phyloP scores from a whole-genome alignment of 1,139 yeast genomes.

The Citeromyces siamensis region DNA sequence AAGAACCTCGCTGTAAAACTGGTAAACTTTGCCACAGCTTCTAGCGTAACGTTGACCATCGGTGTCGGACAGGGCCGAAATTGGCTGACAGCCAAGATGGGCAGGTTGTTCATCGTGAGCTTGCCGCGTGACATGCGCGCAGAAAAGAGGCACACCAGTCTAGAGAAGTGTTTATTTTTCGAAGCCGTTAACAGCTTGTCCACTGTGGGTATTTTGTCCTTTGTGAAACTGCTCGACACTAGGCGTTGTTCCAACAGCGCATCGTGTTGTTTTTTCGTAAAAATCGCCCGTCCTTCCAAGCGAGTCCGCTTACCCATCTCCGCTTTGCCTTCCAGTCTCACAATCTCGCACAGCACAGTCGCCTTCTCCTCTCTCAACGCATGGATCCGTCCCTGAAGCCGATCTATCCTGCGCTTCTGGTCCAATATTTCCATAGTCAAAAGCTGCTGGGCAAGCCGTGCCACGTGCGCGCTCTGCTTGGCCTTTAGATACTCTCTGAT shows the following conservation, averaged over 20 bases:
- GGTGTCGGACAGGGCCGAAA: not conserved
- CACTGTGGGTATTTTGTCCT: not conserved
- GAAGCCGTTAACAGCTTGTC: not conserved
- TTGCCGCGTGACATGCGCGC: not conserved
- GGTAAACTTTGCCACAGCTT: not conserved
- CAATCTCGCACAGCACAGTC: not conserved
- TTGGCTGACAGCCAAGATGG: not conserved
- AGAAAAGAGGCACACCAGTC: not conserved
- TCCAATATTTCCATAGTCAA: not conserved
- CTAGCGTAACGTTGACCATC: not conserved
- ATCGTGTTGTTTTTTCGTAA: not conserved
- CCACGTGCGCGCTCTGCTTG: not conserved
- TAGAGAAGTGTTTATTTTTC: not conserved
- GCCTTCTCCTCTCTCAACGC: not conserved
- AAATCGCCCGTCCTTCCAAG: not conserved
- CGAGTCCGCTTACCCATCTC: not conserved
- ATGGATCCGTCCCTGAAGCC: not conserved
- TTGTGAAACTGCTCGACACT: not conserved
- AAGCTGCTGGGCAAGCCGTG: constrained; percentile 2
- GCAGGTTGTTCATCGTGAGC: constrained; percentile 1
- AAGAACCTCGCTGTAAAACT: not conserved
- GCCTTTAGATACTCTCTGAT: not conserved
- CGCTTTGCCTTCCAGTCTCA: not conserved
- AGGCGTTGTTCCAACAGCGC: not conserved
- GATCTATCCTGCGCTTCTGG: not conserved